Evolutionary conservation across 148 eudicot genomes (phyloP).

Genomic region (Hydrangea macrophylla): DNA sequence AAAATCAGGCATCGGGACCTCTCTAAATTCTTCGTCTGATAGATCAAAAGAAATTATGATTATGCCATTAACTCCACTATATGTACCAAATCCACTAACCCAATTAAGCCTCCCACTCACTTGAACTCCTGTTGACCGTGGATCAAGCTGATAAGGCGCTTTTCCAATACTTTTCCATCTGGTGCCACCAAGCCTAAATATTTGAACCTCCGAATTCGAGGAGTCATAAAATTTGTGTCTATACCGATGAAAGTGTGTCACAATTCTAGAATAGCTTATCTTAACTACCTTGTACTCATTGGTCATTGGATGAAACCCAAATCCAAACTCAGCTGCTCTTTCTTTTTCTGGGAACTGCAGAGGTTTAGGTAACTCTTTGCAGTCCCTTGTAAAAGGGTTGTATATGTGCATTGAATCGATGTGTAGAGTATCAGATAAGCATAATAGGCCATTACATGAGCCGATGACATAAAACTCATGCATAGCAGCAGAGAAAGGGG

Average conservation of each 20-base stretch:
- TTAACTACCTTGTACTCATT: slow-evolving; percentile 26
- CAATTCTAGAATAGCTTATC: slow-evolving; percentile 7
- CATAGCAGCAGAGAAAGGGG: slow-evolving; percentile 23
- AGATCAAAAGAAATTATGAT: slow-evolving; percentile 29
- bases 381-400: slow-evolving; percentile 23
- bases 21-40: slow-evolving; percentile 23
- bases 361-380: slow-evolving; percentile 19
- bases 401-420: slow-evolving; percentile 14
- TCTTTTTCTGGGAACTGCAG: slow-evolving; percentile 18
- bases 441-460: slow-evolving; percentile 27
- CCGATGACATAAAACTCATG: slow-evolving; percentile 21
- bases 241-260: neutral
- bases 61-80: neutral
- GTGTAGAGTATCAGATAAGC: slow-evolving; percentile 16
- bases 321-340: slow-evolving; percentile 17
- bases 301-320: slow-evolving; percentile 16
- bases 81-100: slow-evolving; percentile 8
- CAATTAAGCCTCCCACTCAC: slow-evolving; percentile 37
- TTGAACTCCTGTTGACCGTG: slow-evolving; percentile 15
- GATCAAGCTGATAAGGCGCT: slow-evolving; percentile 22
- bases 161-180: slow-evolving; percentile 33
- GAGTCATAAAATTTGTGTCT: neutral
- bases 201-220: slow-evolving; percentile 29
- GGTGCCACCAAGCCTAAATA: slow-evolving; percentile 7
- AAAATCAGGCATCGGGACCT: slow-evolving; percentile 20